Evolutionary conservation across 2,329 filamentous ascomycete genomes (phyloP), one percentile per base, ranked within the genome.

Genomic region (Paracamarosporium sp.): DNA sequence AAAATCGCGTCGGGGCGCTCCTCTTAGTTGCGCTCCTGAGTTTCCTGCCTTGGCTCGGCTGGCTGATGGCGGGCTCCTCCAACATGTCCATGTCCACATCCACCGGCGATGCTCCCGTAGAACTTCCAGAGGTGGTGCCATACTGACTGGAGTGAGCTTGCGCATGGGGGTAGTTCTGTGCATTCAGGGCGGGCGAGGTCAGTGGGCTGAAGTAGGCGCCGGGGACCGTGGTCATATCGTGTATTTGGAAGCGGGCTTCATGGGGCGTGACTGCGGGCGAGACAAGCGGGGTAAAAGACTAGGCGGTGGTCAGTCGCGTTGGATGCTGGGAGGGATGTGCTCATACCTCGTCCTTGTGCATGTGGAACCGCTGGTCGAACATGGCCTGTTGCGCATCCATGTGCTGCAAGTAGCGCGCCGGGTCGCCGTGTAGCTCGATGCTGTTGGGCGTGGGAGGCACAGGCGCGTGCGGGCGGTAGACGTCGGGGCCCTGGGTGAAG

Each of bases 211-310:
- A 93, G 77, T 93, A 94, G 31, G 90, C 85, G 33, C 85, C 86
- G 0, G 89, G 88, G 3, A 91, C 82, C 5, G 85, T 83, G 66
- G 87, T 66, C 59, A 76, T 91, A 53, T 86, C 83, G 12, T 81
- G 80, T 35, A 81, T 67, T 52, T 76, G 65, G 72, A 91, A 92
- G 62, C 89, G 87, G 40, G 86, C 82, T 69, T 93, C 91, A 50
- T 93, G 82, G 22, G 91, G 91, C 1, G 91, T 93, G 41, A 94
- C 90, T 4, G 90, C 91, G n/a, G 91, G 91, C 17, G 91, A 93
- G 11, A 91, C 90, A 28, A 94, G 83, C 0, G 91, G 91, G 2
- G 91, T 94, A 71, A 93, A 93, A 9, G 88, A 82, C 85, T 91
- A 22, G 3, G 87, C 86, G 90, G 31, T 27, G 51, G 64, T 60